Evolutionary conservation across 2,329 filamentous ascomycete species (phyloP).

Genomic region (Metarhizium rileyi): DNA sequence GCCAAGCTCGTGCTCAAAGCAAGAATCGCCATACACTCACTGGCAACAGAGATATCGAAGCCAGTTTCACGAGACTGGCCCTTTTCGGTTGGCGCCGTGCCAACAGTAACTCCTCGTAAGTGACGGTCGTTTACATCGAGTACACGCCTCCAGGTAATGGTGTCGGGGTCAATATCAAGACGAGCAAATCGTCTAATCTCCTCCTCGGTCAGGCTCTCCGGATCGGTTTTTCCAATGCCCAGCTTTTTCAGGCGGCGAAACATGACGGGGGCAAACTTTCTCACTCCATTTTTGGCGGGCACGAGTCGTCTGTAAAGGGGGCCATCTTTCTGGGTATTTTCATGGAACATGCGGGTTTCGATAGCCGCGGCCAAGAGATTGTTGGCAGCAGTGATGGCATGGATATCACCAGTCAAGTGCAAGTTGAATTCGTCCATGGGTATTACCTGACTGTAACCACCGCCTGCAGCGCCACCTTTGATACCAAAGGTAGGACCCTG

Average conservation of each 20-base stretch:
- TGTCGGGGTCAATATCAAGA: slow-evolving; percentile 90
- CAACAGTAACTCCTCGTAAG: slow-evolving; percentile 79
- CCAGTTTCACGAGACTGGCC: slow-evolving; percentile 80
- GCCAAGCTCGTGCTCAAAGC: slow-evolving; percentile 79
- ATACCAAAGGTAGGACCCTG: slow-evolving; percentile 98
- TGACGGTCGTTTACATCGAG: slow-evolving; percentile 96
- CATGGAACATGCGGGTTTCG: slow-evolving; percentile 97
- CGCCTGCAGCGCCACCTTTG: slow-evolving; percentile 94
- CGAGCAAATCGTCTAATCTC: slow-evolving; percentile 85
- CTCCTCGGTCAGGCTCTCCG: slow-evolving; percentile 80
- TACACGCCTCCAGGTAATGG: slow-evolving; percentile 94
- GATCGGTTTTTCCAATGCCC: slow-evolving; percentile 90
- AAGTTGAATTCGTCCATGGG: slow-evolving; percentile 99
- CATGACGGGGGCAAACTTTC: slow-evolving; percentile 82
- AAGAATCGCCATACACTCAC: slow-evolving; percentile 96
- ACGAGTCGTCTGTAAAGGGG: slow-evolving; percentile 82
- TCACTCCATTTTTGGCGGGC: slow-evolving; percentile 80
- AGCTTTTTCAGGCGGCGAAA: slow-evolving; percentile 90
- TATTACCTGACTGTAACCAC: slow-evolving; percentile 97
- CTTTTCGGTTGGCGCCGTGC: slow-evolving; percentile 82
- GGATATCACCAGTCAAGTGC: slow-evolving; percentile 94
- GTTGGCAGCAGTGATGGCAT: slow-evolving; percentile 94
- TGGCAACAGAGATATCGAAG: slow-evolving; percentile 96
- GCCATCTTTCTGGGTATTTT: slow-evolving; percentile 86
- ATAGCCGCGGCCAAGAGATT: slow-evolving; percentile 94